Conservation (phyloP, 2,329 filamentous ascomycete species). For the Beauveria pseudobassiana region DNA sequence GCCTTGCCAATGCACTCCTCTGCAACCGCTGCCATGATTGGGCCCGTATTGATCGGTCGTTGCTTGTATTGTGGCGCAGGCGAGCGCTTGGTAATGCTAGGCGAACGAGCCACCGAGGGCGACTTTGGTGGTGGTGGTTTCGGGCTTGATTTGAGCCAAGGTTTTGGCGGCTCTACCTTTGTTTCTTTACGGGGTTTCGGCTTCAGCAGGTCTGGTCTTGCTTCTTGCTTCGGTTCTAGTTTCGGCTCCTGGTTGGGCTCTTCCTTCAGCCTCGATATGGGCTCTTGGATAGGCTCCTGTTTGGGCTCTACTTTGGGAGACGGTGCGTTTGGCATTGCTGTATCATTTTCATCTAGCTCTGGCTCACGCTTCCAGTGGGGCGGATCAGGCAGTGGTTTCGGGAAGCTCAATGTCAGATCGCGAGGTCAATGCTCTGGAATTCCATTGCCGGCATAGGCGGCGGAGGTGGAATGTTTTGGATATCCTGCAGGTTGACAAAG, state of each 20-base stretch:
- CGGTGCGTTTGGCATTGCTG: constrained; percentile 12
- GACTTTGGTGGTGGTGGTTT: constrained; percentile 34
- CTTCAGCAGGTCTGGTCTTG: background rate
- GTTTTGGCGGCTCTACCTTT: constrained; percentile 19
- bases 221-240: background rate
- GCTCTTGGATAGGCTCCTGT: constrained; percentile 12
- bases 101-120: constrained; percentile 32
- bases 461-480: constrained; percentile 24
- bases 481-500: constrained; percentile 32
- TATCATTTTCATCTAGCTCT: constrained; percentile 12
- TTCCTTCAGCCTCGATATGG: constrained; percentile 10
- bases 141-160: constrained; percentile 29
- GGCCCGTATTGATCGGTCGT: constrained; percentile 41
- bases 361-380: background rate
- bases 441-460: constrained; percentile 20
- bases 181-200: constrained; percentile 13
- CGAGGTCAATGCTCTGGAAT: constrained; percentile 15
- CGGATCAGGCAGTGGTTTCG: background rate
- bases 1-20: constrained; percentile 70
- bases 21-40: constrained; percentile 61
- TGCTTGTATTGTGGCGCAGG: constrained; percentile 34
- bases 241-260: background rate
- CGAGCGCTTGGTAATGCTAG: constrained; percentile 34
- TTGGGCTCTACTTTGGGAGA: constrained; percentile 10
- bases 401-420: constrained; percentile 8